phyloP scores from a whole-genome alignment of 768 basidiomycete species.

The Panaeolus papilionaceus region DNA sequence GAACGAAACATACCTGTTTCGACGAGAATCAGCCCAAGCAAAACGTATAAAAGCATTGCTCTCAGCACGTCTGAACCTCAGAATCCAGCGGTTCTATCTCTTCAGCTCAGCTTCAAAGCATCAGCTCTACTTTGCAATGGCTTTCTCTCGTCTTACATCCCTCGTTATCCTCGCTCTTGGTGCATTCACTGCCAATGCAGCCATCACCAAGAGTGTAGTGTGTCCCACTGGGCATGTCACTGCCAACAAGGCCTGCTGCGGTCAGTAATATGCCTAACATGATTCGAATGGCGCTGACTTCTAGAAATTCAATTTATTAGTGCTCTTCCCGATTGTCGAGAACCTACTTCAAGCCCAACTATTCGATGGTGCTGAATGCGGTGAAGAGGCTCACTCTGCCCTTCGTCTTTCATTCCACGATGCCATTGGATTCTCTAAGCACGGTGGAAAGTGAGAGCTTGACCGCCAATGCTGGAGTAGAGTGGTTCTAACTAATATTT shows the following conservation, averaged over 20 bases:
- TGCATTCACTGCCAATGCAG: conserved; percentile 20
- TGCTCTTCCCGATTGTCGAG: conserved; percentile 27
- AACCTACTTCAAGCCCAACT: conserved; percentile 25
- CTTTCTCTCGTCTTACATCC: conserved; percentile 22
- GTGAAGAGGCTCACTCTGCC: conserved; percentile 28
- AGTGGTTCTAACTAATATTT: neutral
- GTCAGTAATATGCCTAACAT: conserved; percentile 7
- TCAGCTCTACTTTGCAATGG: conserved; percentile 17
- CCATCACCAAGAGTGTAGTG: conserved; percentile 28
- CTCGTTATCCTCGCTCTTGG: conserved; percentile 18
- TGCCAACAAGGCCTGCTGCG: conserved; percentile 27
- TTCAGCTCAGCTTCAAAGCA: neutral
- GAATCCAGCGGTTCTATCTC: conserved; percentile 1
- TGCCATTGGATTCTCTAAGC: conserved; percentile 27
- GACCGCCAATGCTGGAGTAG: neutral
- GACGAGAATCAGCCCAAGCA: neutral
- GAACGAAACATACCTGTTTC: neutral
- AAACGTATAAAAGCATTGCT: neutral
- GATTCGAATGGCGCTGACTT: neutral
- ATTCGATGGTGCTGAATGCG: conserved; percentile 27
- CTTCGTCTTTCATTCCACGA: conserved; percentile 28
- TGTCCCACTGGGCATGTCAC: conserved; percentile 30
- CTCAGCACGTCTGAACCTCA: neutral
- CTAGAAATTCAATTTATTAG: neutral
- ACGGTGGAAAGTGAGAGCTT: conserved; percentile 22